Base-by-base conservation (phyloP, 2,329 filamentous ascomycete species). In the Trichoderma oligosporum region DNA sequence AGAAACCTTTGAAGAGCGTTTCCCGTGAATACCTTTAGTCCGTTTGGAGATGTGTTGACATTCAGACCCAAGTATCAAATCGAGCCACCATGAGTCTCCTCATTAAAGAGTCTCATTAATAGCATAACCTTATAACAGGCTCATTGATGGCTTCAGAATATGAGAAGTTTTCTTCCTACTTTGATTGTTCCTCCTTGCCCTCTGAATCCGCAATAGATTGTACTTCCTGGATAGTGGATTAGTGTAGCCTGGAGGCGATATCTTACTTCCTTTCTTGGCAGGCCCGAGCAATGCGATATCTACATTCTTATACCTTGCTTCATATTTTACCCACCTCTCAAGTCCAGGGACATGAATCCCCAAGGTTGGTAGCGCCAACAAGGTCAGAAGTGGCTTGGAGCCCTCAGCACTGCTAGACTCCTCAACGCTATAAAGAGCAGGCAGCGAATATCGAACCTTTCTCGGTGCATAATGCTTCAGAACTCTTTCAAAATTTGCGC, bases 381-480 rank as follows among this genome's bases (percentile, higher is more conserved):
- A 65, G 38, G 73, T 75, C 63, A 74, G 62, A 18, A 68, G 68
- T 11, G 59, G 63, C 22, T 57, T 61, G 5, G 25, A 49, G 0
- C 60, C 59, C 4, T 60, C 9, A 4, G 24, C 60, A 3, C 52
- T n/a, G 56, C 18, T 31, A 16, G 42, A n/a, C 3, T 35, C 59
- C 41, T 80, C 70, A 2, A 74, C 69, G 7, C 73, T 70, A 64
- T 84, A 84, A 7, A 85, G 66, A 1, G 76, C 82, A 0, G 82
- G 82, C 2, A 85, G 67, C 0, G 81, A 80, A 60, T 75, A 84
- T 11, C 82, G 73, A 12, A 78, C 73, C 65, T 84, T 84, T 0
- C 76, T 79, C 0, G 81, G 80, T 0, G 82, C 81, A 54, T 79
- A 74, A 6, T 72, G 67, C 58, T 76, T 77, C 16, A 85, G 73